phyloP scores from a whole-genome alignment of 768 basidiomycete species.

The Boletus vinaceobasis region DNA sequence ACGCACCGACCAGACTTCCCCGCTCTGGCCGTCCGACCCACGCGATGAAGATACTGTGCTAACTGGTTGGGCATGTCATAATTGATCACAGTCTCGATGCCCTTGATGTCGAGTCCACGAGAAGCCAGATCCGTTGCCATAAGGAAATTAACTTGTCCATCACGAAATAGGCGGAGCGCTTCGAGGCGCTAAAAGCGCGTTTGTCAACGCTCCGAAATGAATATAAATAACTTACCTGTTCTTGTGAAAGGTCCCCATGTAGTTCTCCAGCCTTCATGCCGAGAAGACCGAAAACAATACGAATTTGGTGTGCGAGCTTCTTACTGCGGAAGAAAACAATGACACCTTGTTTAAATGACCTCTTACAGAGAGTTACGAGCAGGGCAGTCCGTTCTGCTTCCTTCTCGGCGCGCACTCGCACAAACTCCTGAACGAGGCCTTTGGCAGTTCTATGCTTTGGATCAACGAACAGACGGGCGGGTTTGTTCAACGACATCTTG shows the following conservation, averaged over 20 bases:
- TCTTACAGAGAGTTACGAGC: constrained; percentile 79
- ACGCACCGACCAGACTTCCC: constrained; percentile 86
- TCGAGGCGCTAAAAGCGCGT: constrained; percentile 62
- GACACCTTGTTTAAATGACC: constrained; percentile 78
- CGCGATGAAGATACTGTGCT: constrained; percentile 93
- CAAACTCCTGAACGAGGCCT: constrained; percentile 90
- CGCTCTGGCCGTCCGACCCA: constrained; percentile 95
- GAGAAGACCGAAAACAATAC: constrained; percentile 86
- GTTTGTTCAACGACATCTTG: constrained; percentile 87
- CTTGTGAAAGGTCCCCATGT: constrained; percentile 94
- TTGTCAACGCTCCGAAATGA: constrained; percentile 1
- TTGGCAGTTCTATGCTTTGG: constrained; percentile 85
- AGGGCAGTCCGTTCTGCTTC: constrained; percentile 74
- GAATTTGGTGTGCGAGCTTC: constrained; percentile 95
- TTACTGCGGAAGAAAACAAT: constrained; percentile 97
- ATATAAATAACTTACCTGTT: constrained; percentile 59
- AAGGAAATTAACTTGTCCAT: constrained; percentile 83
- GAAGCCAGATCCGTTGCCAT: constrained; percentile 97
- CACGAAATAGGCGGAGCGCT: constrained; percentile 84
- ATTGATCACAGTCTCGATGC: constrained; percentile 96
- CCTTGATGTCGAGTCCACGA: constrained; percentile 95
- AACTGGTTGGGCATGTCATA: constrained; percentile 97
- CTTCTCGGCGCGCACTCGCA: constrained; percentile 80
- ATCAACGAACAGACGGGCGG: constrained; percentile 93
- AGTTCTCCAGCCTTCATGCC: constrained; percentile 89